phyloP scores from a whole-genome alignment of 164 flowering plant genomes.

The Umbilicus rupestris region DNA sequence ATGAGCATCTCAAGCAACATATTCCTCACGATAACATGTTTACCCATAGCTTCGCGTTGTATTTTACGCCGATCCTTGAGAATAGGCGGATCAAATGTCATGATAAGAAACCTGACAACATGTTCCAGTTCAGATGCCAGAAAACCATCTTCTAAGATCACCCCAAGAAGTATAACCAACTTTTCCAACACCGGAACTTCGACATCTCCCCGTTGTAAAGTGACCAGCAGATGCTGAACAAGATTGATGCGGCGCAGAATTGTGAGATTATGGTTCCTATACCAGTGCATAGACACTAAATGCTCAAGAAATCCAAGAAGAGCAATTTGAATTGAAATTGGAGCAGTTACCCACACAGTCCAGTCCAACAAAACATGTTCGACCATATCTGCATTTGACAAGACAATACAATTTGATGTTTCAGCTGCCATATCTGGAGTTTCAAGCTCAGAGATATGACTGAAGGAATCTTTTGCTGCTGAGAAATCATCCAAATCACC shows the following conservation, averaged over 20 bases:
- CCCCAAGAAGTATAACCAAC: constrained; percentile 87
- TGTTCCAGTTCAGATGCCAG: constrained; percentile 80
- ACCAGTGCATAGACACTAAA: constrained; percentile 98
- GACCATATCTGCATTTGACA: constrained; percentile 96
- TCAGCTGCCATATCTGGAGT: constrained; percentile 53
- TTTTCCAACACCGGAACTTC: constrained; percentile 95
- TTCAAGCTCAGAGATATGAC: constrained; percentile 94
- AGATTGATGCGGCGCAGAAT: constrained; percentile 84
- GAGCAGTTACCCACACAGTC: constrained; percentile 95
- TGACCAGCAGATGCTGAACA: constrained; percentile 90
- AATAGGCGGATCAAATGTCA: constrained; percentile 97
- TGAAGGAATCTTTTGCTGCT: constrained; percentile 68
- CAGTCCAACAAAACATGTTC: constrained; percentile 97
- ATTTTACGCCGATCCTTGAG: constrained; percentile 43
- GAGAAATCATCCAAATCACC: constrained; percentile 92
- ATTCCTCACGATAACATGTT: constrained; percentile 94
- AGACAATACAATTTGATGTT: constrained; percentile 88
- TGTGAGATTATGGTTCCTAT: constrained; percentile 90
- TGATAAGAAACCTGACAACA: constrained; percentile 91
- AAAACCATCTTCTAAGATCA: constrained; percentile 94
- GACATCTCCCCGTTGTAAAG: constrained; percentile 97
- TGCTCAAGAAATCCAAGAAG: constrained; percentile 91
- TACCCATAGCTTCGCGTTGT: constrained; percentile 87
- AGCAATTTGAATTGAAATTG: constrained; percentile 81
- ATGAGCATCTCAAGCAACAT: constrained; percentile 97